Evolutionary conservation across 1,284 basidiomycete species (phyloP), one percentile per base, ranked within the genome.

Genomic region (Cerrena zonata): DNA sequence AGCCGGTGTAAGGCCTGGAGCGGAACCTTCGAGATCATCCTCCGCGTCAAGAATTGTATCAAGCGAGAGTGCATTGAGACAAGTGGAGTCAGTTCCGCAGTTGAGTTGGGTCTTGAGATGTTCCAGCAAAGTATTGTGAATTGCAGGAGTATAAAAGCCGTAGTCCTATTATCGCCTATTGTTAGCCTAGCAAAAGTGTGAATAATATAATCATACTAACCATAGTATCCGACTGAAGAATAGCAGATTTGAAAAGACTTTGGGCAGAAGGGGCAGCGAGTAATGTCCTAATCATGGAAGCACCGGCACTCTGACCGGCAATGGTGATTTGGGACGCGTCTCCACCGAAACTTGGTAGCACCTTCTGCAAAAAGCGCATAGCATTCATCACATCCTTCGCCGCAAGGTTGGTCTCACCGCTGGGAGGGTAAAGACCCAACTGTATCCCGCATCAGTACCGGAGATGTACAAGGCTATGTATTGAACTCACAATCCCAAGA

Each of bases 271-370:
- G 86, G 1, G 71, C 71, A 18, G 82, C 86, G 39, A 89, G 74
- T 25, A 91, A 69, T 1, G 86, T 80, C 51, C 92, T 78, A 57
- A 95, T 79, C 74, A 94, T 78, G 52, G 76, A 79, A 0, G 87
- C 93, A 37, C 94, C 94, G 26, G 82, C 82, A 61, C 89, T 92
- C 66, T 96, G 92, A 4, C 94, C 94, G 21, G 89, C 90, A 19
- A 96, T 58, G 0, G 91, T 93, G 58, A 96, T 78, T 56, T 78
- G 79, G 3, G 74, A 73, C 2, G 72, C 46, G 52, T 72, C 69
- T 5, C 89, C 92, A 5, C 89, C 89, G 57, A 94, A 88, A 24
- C 77, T 73, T 1, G 82, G 75, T 3, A 80, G 58, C n/a, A 82
- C 75, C 24, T 69, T 69, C 49, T 80, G 73, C 54, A 94, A 64